Base-by-base conservation (phyloP, 2,329 filamentous ascomycete genomes). In the Clonostachys solani region DNA sequence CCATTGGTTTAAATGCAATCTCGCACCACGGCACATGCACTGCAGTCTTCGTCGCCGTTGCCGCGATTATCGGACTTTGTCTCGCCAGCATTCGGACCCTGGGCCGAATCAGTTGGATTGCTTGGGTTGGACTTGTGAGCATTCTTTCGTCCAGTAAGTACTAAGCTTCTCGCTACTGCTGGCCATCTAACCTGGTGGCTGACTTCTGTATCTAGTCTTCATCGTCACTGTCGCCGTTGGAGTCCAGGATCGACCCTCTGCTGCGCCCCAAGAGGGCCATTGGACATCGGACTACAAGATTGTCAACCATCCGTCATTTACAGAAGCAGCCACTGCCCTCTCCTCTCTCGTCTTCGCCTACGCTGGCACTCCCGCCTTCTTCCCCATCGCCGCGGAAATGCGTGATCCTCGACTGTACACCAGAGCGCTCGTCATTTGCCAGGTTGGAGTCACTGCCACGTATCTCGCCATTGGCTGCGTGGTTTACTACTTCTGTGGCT, bases 401-500 rank as follows among this genome's bases (percentile, higher is more conserved):
- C 52, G 57, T 2, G 54, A 66, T 10, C 64, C 62, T 1, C 46
- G 47, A 12, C 43, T 51, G 7, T 66, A 61, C 45, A 59, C 47
- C 6, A 54, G 58, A 6, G 53, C 62, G 1, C 49, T 65, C 2
- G 6, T 62, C 4, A 40, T 58, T 10, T 59, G 57, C 42, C 59
- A 54, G 52, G 52, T 29, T 52, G 56, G 50, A 3, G 52, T 68
- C 2, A 56, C 64, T n/a, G 38, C 58, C 12, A 62, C 61, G 12
- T 70, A 69, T 43, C 40, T 46, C 13, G 47, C 58, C 7, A 60
- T 71, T 8, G 59, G 59, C 9, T 50, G 62, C 4, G 65, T 74
- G 0, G 66, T 76, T 3, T 76, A 75, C 56, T 67, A 66, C 49
- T 75, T 59, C 52, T 73, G 69, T 50, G 73, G 73, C 1, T 68